phyloP scores from a whole-genome alignment of 805 yeast genomes.

The Pichia cabralensis region DNA sequence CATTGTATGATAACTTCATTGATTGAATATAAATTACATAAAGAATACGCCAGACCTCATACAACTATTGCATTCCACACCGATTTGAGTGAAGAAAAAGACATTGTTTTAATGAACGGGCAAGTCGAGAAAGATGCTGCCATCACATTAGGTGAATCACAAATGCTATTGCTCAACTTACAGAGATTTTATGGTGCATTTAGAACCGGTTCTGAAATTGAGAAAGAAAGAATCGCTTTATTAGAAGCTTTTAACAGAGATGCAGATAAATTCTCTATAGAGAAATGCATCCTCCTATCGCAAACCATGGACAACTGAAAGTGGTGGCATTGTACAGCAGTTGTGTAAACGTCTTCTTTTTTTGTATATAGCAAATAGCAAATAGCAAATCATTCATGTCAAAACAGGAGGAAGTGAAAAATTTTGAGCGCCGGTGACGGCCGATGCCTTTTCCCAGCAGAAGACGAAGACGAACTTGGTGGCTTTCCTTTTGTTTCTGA shows the following conservation, averaged over 20 bases:
- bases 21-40: slow-evolving; percentile 84
- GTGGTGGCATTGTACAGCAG: too few relatives aligned
- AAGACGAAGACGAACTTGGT: too few relatives aligned
- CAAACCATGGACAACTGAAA: slow-evolving; percentile 51
- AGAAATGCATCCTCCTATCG: slow-evolving; percentile 59
- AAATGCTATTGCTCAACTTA: slow-evolving; percentile 59
- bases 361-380: too few relatives aligned
- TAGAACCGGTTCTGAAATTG: slow-evolving; percentile 32
- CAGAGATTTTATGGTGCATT: slow-evolving; percentile 79
- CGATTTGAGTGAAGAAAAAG: slow-evolving; percentile 53
- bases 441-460: too few relatives aligned
- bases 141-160: slow-evolving; percentile 66
- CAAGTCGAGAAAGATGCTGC: slow-evolving; percentile 62
- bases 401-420: too few relatives aligned
- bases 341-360: too few relatives aligned
- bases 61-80: slow-evolving; percentile 83
- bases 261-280: slow-evolving; percentile 51
- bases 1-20: slow-evolving; percentile 88
- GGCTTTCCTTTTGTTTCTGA: neutral
- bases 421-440: too few relatives aligned
- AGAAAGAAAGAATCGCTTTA: slow-evolving; percentile 42
- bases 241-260: slow-evolving; percentile 66
- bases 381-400: too few relatives aligned
- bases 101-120: slow-evolving; percentile 77
- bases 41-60: slow-evolving; percentile 91